Conservation (phyloP, 2,329 filamentous ascomycete species). For the Aspergillus tubingensis region DNA sequence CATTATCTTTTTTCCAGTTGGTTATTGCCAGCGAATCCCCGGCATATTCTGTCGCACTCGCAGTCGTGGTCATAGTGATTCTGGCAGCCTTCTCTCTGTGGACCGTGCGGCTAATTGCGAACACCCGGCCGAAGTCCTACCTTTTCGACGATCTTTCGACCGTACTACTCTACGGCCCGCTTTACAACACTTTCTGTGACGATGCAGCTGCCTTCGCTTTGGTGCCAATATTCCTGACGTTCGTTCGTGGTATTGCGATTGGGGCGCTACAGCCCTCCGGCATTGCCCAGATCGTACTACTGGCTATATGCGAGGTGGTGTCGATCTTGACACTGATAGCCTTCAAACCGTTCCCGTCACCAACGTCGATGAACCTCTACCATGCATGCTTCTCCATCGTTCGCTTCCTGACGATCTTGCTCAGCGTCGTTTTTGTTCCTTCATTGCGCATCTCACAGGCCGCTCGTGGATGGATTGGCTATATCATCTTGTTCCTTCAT, state of each 20-base stretch:
- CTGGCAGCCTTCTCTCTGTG: conserved; percentile 74
- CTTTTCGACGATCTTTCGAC: conserved; percentile 93
- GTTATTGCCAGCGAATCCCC: conserved; percentile 71
- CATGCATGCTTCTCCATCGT: conserved; percentile 81
- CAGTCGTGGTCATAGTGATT: conserved; percentile 71
- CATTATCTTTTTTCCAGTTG: conserved; percentile 88
- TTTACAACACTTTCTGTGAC: conserved; percentile 98
- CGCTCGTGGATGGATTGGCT: conserved; percentile 91
- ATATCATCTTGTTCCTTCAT: conserved; percentile 84
- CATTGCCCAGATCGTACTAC: conserved; percentile 85
- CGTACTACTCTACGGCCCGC: conserved; percentile 82
- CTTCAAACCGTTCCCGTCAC: conserved; percentile 84
- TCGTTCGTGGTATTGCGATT: conserved; percentile 84
- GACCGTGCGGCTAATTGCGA: conserved; percentile 78
- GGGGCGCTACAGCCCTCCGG: conserved; percentile 91
- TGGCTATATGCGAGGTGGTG: conserved; percentile 93
- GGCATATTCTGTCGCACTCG: conserved; percentile 70
- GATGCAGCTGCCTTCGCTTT: conserved; percentile 87
- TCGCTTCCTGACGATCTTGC: conserved; percentile 72
- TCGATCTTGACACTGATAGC: conserved; percentile 83
- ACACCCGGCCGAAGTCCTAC: conserved; percentile 77
- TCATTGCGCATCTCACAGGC: conserved; percentile 76
- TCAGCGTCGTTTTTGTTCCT: conserved; percentile 83
- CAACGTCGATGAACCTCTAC: conserved; percentile 97
- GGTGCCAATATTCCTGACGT: conserved; percentile 79